Percentiles rank a stretch among this genome's conserved stretches.
These are phyloP conservation scores for Pulveroboletus sp. DNA, from an alignment of 768 basidiomycete species.

Conservation along the genomic window DNA sequence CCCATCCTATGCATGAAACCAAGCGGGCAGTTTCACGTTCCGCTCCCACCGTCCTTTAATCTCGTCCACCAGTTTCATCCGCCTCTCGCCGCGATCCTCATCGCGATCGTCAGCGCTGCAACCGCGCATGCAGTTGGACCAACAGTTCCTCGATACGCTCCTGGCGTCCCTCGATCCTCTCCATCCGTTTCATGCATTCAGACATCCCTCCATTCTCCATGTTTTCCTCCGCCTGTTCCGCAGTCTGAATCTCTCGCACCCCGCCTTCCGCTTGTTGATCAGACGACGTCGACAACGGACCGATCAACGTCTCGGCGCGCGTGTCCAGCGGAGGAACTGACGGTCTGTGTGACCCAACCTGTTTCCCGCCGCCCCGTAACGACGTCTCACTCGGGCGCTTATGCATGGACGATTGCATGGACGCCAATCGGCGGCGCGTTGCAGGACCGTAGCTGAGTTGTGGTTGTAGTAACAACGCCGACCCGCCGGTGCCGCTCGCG, in stretches of 20 bases:
- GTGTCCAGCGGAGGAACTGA: slow-evolving; percentile 22
- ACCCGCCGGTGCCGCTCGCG: slow-evolving; percentile 8
- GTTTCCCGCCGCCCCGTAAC: background rate
- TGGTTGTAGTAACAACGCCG: slow-evolving; percentile 5
- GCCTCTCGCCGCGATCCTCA: background rate
- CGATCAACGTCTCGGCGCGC: slow-evolving; percentile 18
- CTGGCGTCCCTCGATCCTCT: slow-evolving; percentile 42
- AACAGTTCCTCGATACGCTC: slow-evolving; percentile 47
- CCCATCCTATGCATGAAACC: too few relatives aligned
- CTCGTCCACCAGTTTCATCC: background rate
- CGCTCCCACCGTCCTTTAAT: too few relatives aligned
- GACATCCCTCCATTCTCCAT: slow-evolving; percentile 24
- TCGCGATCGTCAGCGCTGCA: slow-evolving; percentile 10
- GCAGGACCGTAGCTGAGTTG: slow-evolving; percentile 37
- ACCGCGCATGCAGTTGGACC: slow-evolving; percentile 25
- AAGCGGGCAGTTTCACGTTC: background rate
- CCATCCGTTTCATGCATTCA: slow-evolving; percentile 34
- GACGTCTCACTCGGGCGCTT: slow-evolving; percentile 16
- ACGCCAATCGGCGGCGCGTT: slow-evolving; percentile 37
- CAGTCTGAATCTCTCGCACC: slow-evolving; percentile 18
- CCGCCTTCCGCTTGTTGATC: slow-evolving; percentile 12
- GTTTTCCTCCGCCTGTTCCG: slow-evolving; percentile 26
- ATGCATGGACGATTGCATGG: slow-evolving; percentile 26
- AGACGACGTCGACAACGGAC: slow-evolving; percentile 26
- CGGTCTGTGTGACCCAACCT: slow-evolving; percentile 8